Evolutionary conservation across 2,329 filamentous ascomycete species (phyloP).

Genomic region (Ascochyta lentis): DNA sequence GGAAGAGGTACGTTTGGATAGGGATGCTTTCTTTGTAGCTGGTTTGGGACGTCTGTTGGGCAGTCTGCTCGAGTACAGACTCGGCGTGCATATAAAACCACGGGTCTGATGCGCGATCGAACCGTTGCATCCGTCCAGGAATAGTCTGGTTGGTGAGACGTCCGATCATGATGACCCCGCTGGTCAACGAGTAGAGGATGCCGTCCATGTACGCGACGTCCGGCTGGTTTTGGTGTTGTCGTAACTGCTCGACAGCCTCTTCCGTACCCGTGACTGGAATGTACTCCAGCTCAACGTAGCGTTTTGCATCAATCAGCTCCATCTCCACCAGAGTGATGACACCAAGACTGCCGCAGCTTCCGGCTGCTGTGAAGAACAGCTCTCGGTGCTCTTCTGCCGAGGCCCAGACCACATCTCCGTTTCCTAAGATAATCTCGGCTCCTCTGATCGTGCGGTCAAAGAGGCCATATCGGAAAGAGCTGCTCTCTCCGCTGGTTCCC

Average conservation of each 20-base stretch:
- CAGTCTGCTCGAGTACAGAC: conserved; percentile 25
- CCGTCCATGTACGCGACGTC: conserved; percentile 72
- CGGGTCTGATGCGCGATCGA: conserved; percentile 67
- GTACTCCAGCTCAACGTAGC: conserved; percentile 69
- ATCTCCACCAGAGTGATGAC: conserved; percentile 68
- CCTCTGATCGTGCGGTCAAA: conserved; percentile 69
- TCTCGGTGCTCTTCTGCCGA: conserved; percentile 57
- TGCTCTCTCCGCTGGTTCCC: conserved; percentile 71
- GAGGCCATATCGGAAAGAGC: conserved; percentile 69
- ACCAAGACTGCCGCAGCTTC: conserved; percentile 66
- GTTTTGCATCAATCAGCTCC: conserved; percentile 60
- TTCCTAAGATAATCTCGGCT: conserved; percentile 68
- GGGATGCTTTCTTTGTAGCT: conserved; percentile 53
- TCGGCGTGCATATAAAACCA: conserved; percentile 78
- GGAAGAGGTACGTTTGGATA: conserved; percentile 62
- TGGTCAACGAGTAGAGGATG: conserved; percentile 65
- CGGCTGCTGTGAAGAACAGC: conserved; percentile 65
- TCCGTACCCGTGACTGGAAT: conserved; percentile 59
- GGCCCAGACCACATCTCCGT: conserved; percentile 61
- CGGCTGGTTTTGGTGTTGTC: conserved; percentile 52
- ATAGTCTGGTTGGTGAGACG: conserved; percentile 59
- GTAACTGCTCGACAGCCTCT: conserved; percentile 58
- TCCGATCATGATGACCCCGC: conserved; percentile 68
- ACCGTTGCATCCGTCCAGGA: conserved; percentile 46
- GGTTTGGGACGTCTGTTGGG: conserved; percentile 2